phyloP scores from a whole-genome alignment of 1,284 basidiomycete genomes.

The Leccinum solheimii region DNA sequence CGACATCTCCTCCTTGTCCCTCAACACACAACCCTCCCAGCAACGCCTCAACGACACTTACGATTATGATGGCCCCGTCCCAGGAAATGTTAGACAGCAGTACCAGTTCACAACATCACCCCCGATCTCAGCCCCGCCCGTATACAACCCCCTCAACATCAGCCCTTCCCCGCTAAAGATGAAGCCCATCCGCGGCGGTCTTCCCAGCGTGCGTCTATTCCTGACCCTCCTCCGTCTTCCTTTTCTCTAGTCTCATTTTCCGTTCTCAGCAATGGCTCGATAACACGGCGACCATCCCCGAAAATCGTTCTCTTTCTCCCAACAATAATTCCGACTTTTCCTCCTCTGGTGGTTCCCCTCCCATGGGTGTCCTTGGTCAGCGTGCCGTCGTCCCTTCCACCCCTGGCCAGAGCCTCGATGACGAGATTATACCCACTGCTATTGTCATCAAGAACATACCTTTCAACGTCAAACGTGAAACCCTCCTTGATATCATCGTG shows the following conservation, averaged over 20 bases:
- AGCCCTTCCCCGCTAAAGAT: conserved; percentile 70
- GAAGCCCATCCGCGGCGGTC: conserved; percentile 63
- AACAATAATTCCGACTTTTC: conserved; percentile 84
- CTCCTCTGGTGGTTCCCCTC: conserved; percentile 78
- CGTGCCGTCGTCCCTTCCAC: conserved; percentile 50
- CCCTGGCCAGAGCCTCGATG: conserved; percentile 59
- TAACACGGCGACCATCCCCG: conserved; percentile 48
- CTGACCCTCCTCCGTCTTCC: conserved; percentile 14
- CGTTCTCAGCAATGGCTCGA: conserved; percentile 76
- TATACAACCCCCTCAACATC: conserved; percentile 62
- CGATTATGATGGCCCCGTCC: conserved; percentile 67
- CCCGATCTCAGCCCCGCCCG: conserved; percentile 61
- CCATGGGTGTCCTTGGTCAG: conserved; percentile 57
- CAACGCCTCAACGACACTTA: conserved; percentile 83
- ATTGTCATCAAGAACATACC: conserved; percentile 99
- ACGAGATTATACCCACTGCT: conserved; percentile 97
- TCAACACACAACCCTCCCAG: conserved; percentile 59
- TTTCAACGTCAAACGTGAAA: conserved; percentile 96
- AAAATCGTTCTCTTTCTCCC: conserved; percentile 78
- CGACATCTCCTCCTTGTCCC: conserved; percentile 72
- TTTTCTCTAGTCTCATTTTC: conserved; percentile 4
- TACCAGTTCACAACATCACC: conserved; percentile 72
- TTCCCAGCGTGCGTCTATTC: conserved; percentile 64
- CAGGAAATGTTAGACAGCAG: conserved; percentile 49
- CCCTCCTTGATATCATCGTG: conserved; percentile 94